Base-by-base conservation (phyloP, 148 eudicot species). In the Diospyros kaki region DNA sequence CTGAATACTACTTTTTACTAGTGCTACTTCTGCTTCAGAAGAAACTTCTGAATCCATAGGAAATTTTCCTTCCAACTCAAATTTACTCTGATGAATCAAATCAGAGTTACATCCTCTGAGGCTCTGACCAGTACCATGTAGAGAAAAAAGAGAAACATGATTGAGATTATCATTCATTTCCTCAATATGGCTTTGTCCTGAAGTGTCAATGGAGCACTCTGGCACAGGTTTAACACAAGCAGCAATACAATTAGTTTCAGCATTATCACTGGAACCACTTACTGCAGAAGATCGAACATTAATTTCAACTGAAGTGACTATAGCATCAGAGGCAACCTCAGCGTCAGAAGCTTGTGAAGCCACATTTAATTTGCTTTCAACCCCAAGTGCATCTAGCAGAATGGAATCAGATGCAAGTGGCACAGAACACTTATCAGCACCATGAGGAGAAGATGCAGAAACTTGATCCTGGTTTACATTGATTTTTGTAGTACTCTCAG, bases 381-480 rank as follows among this genome's bases (percentile, higher is more conserved):
- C 40, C 17, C 63, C 71, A 54, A 55, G 58, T 10, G 13, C 51
- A 73, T 63, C 59, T 45, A 44, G 51, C 53, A 39, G 76, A 18
- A 50, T 43, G 12, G 40, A 6, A 75, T 66, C 64, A 14, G 66
- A 55, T 45, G 38, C 28, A n/a, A 51, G 28, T 42, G 11, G 59
- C 58, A 46, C 64, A 43, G 11, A 12, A 65, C 43, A 14, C 52
- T 53, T 43, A n/a, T 52, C 61, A 39, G 44, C 41, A 53, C 69
- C 56, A 64, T 50, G 12, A 2, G 14, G 55, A 73, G 76, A 64
- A 50, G 69, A 74, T 41, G 56, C 69, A 74, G 76, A 52, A 74
- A 58, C 70, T 2, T 45, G 58, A 63, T 43, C 71, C 18, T 5
- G 64, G 10, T 46, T 68, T 55, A 42, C 50, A 17, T 42, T 42